phyloP scores from a whole-genome alignment of 495 filamentous ascomycete species.

The Penicillium samsonianum region DNA sequence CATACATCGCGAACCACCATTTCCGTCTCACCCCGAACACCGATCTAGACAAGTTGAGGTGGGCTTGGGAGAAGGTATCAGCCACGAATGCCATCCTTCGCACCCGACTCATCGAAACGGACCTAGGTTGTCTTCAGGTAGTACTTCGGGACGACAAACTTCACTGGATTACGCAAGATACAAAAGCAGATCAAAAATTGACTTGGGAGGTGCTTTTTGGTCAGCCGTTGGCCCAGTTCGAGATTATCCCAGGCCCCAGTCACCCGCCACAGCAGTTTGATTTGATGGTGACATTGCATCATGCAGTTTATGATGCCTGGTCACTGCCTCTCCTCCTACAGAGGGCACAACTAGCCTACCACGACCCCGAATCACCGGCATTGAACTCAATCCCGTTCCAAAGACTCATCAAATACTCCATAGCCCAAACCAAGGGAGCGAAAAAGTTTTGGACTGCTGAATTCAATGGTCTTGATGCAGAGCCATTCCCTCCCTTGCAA shows the following conservation, averaged over 20 bases:
- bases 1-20: constrained; percentile 49
- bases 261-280: background rate
- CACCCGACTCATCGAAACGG: constrained; percentile 39
- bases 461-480: background rate
- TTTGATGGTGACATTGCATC: constrained; percentile 54
- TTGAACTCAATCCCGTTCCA: constrained; percentile 2
- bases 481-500: constrained; percentile 10
- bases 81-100: constrained; percentile 36
- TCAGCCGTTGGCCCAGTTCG: constrained; percentile 13
- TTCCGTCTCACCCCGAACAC: constrained; percentile 10
- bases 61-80: constrained; percentile 27
- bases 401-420: constrained; percentile 11
- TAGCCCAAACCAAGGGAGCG: background rate
- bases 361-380: background rate
- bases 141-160: constrained; percentile 3
- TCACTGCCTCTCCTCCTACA: constrained; percentile 52
- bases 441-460: constrained; percentile 10
- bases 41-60: constrained; percentile 30
- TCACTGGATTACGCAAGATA: background rate
- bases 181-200: background rate
- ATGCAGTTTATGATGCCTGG: constrained; percentile 62
- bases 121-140: constrained; percentile 7
- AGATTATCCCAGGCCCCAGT: background rate
- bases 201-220: constrained; percentile 6
- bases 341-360: constrained; percentile 44